These are phyloP conservation scores for Coix lacrymajobi DNA, from an alignment of 176 grass and related monocot genomes.

Conservation along the genomic window DNA sequence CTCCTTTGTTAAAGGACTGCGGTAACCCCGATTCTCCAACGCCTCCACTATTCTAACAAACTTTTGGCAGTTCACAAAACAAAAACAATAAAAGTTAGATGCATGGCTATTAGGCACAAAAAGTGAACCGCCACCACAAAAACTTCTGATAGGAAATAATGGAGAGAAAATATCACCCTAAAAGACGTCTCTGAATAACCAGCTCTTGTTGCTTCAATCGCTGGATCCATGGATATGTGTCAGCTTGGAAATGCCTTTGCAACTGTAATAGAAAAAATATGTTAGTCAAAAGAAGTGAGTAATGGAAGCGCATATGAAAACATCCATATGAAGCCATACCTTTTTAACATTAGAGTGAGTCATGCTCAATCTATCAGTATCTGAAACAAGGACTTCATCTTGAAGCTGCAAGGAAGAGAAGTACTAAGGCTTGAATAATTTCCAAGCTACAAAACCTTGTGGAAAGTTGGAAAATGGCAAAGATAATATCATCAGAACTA, in stretches of 20 bases:
- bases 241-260: constrained; percentile 89
- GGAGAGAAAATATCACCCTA: constrained; percentile 55
- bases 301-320: background rate
- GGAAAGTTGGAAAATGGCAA: background rate
- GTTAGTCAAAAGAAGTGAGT: background rate
- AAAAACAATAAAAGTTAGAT: background rate
- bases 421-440: background rate
- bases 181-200: constrained; percentile 73
- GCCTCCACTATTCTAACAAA: constrained; percentile 87
- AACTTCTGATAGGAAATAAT: constrained; percentile 15
- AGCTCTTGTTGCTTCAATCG: constrained; percentile 90
- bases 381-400: constrained; percentile 94
- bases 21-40: constrained; percentile 73
- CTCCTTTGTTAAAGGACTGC: constrained; percentile 63
- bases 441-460: background rate
- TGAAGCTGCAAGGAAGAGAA: constrained; percentile 60
- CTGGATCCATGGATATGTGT: constrained; percentile 78
- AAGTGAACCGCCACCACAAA: background rate
- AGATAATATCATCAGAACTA: background rate
- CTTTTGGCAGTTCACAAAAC: constrained; percentile 49
- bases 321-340: constrained; percentile 28
- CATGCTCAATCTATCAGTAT: constrained; percentile 80
- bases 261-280: constrained; percentile 45
- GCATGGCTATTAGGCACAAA: background rate
- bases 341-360: constrained; percentile 85